Evolutionary conservation across 108 stramenopile species (phyloP).

Genomic region (Nitzschia sp.): DNA sequence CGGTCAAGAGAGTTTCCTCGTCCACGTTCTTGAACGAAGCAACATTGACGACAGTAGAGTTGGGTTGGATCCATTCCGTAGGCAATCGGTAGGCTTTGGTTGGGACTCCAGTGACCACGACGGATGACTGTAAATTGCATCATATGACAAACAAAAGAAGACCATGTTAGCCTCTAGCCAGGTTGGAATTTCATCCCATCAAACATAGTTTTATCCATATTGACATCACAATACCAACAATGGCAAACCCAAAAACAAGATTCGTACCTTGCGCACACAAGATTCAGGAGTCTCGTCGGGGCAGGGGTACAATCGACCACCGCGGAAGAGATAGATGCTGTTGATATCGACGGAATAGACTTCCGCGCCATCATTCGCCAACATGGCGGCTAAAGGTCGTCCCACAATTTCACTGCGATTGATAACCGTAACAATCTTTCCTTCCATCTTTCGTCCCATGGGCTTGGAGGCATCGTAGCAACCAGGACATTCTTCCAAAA

Average conservation of each 20-base stretch:
- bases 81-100: slow-evolving; percentile 88
- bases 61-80: slow-evolving; percentile 88
- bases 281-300: slow-evolving; percentile 79
- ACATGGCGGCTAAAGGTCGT: slow-evolving; percentile 94
- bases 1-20: slow-evolving; percentile 82
- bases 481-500: slow-evolving; percentile 79
- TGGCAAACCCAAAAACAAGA: too few relatives aligned
- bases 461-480: slow-evolving; percentile 65
- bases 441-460: slow-evolving; percentile 76
- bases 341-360: slow-evolving; percentile 96
- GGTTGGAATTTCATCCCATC: too few relatives aligned
- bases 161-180: too few relatives aligned
- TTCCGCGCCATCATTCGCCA: slow-evolving; percentile 95
- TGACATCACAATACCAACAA: too few relatives aligned
- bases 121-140: slow-evolving; percentile 52
- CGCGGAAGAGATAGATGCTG: slow-evolving; percentile 79
- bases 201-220: too few relatives aligned
- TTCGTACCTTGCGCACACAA: slow-evolving; percentile 79
- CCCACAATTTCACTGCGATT: slow-evolving; percentile 96
- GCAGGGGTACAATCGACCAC: slow-evolving; percentile 65
- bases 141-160: too few relatives aligned
- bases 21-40: slow-evolving; percentile 95
- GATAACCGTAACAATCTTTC: slow-evolving; percentile 87
- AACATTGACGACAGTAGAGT: slow-evolving; percentile 94
- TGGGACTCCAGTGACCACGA: slow-evolving; percentile 94